These are phyloP conservation scores for Chernovozyma sophiae-reginae DNA, from an alignment of 1,139 yeast genomes.

Conservation along the genomic window DNA sequence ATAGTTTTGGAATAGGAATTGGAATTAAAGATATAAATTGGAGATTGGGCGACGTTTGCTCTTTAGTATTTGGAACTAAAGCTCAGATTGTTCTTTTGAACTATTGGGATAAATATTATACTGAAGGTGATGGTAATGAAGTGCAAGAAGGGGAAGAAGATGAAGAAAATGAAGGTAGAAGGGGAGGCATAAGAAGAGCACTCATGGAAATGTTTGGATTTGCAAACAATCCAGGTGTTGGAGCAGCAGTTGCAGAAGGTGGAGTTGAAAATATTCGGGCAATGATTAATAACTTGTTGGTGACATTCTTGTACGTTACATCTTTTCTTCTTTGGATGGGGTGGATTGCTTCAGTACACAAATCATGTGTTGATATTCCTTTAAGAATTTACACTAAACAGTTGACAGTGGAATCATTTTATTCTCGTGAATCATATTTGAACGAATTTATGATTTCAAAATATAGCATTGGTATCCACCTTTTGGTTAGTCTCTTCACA, in stretches of 20 bases:
- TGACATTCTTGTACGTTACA: not conserved
- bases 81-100: conserved; percentile 1
- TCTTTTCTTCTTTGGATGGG: conserved; percentile 5
- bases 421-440: conserved; percentile 2
- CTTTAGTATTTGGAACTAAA: conserved; percentile 1
- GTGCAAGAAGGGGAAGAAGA: not conserved
- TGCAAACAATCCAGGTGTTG: not conserved
- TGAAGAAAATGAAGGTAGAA: not conserved
- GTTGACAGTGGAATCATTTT: not conserved
- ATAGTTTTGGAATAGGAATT: not conserved
- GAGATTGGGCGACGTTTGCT: conserved; percentile 2
- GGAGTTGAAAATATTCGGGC: not conserved
- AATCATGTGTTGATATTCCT: conserved; percentile 24
- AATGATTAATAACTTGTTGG: not conserved
- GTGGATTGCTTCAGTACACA: conserved; percentile 23
- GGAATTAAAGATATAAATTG: not conserved
- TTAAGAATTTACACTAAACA: conserved; percentile 6
- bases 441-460: conserved; percentile 11
- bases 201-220: not conserved
- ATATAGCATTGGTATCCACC: conserved; percentile 15
- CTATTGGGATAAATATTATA: not conserved
- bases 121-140: conserved; percentile 1
- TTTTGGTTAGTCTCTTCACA: conserved; percentile 14
- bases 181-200: not conserved
- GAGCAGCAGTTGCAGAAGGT: not conserved